Evolutionary conservation across 129 eudicot species (phyloP).

Genomic region (Deinandra increscens): DNA sequence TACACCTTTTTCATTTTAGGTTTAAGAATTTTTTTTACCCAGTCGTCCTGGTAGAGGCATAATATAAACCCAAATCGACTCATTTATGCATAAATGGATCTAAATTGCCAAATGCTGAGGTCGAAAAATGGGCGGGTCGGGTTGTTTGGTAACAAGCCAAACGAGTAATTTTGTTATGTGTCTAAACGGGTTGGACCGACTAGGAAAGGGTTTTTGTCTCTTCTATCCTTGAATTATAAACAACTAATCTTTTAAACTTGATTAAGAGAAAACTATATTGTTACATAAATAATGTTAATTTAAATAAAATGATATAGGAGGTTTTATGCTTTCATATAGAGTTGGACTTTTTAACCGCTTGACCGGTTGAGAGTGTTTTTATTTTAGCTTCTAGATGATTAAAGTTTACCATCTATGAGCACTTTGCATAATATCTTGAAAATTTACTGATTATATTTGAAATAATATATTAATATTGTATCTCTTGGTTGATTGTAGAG

Average conservation of each 20-base stretch:
- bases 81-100: not conserved
- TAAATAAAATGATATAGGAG: not conserved
- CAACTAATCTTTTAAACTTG: not conserved
- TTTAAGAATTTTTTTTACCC: not conserved
- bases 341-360: not conserved
- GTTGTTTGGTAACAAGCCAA: not conserved
- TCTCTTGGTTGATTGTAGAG: conserved; percentile 25
- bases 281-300: not conserved
- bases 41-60: not conserved
- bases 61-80: not conserved
- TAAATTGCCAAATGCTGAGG: not conserved
- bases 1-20: not conserved
- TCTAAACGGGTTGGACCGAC: not conserved
- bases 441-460: not conserved
- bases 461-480: not conserved
- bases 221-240: not conserved
- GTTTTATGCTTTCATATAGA: conserved; percentile 1
- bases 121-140: not conserved
- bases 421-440: not conserved
- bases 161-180: not conserved
- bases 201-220: not conserved
- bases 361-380: too few species aligned
- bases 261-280: not conserved
- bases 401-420: not conserved
- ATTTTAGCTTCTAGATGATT: too few species aligned